These are phyloP conservation scores for Serendipita vermifera DNA, from an alignment of 768 basidiomycete species.

Conservation along the genomic window DNA sequence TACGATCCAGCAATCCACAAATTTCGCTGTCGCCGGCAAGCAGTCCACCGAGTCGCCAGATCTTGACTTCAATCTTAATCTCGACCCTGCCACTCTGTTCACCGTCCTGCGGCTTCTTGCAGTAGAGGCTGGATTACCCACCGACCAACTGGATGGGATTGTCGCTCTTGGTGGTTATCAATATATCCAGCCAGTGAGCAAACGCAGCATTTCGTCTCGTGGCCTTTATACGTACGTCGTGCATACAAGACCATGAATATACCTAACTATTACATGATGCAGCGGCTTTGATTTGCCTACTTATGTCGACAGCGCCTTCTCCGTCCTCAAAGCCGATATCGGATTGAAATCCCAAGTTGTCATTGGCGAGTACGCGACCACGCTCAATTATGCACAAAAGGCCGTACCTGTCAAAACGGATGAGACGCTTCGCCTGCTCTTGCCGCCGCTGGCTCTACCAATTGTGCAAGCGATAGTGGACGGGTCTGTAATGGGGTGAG, in stretches of 20 bases:
- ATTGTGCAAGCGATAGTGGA: constrained; percentile 62
- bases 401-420: constrained; percentile 49
- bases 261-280: neutral
- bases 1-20: constrained; percentile 38
- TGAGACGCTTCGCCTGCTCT: constrained; percentile 43
- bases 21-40: constrained; percentile 42
- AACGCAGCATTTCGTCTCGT: neutral
- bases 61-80: constrained; percentile 51
- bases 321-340: constrained; percentile 49
- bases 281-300: constrained; percentile 51
- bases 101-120: constrained; percentile 56
- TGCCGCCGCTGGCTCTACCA: constrained; percentile 57
- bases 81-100: constrained; percentile 55
- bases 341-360: constrained; percentile 39
- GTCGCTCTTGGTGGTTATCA: constrained; percentile 53
- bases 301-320: constrained; percentile 55
- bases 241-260: neutral
- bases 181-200: constrained; percentile 28
- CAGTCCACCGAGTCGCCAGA: constrained; percentile 42
- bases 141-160: constrained; percentile 51
- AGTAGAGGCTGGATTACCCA: constrained; percentile 46
- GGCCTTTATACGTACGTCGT: constrained; percentile 38
- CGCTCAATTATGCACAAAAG: constrained; percentile 45
- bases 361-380: constrained; percentile 54
- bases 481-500: constrained; percentile 41